Evolutionary conservation across 371 early-diverging fungal species (phyloP).

Genomic region (Mucor mucedo): DNA sequence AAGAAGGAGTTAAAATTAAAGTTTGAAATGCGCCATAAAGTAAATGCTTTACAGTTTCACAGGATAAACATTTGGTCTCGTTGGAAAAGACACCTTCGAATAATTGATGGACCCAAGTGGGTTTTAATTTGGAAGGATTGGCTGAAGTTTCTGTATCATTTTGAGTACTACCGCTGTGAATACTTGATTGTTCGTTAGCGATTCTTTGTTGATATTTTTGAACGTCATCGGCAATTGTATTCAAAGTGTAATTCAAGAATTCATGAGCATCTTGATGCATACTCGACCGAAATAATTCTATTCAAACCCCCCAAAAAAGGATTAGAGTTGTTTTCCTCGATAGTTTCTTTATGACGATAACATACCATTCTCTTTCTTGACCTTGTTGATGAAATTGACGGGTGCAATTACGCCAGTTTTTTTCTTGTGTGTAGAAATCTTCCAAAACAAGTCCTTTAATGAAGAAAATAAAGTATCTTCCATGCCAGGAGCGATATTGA

Average conservation of each 20-base stretch:
- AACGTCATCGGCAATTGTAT: conserved; percentile 90
- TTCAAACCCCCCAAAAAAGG: background rate
- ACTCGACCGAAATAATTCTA: conserved; percentile 90
- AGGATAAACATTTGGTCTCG: conserved; percentile 95
- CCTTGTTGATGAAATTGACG: conserved; percentile 81
- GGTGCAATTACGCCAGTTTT: conserved; percentile 90
- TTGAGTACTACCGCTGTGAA: conserved; percentile 21
- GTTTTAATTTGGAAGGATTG: conserved; percentile 14
- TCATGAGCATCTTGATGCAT: conserved; percentile 99
- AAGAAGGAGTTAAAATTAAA: background rate
- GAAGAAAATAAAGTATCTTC: conserved; percentile 85
- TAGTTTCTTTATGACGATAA: background rate
- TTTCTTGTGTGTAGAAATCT: conserved; percentile 83
- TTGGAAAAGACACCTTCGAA: conserved; percentile 95
- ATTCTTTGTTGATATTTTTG: conserved; percentile 57
- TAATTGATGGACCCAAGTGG: conserved; percentile 94
- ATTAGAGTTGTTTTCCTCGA: background rate
- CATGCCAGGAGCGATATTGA: conserved; percentile 60
- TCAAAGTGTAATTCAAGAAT: conserved; percentile 92
- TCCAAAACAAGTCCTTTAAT: conserved; percentile 87
- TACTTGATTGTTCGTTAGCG: conserved; percentile 15
- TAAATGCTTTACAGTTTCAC: conserved; percentile 77
- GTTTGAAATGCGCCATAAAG: background rate
- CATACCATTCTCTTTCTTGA: conserved; percentile 90
- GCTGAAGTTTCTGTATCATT: background rate